Evolutionary conservation across 352 stramenopile species (phyloP).

Genomic region (Globisporangium echinulatum): DNA sequence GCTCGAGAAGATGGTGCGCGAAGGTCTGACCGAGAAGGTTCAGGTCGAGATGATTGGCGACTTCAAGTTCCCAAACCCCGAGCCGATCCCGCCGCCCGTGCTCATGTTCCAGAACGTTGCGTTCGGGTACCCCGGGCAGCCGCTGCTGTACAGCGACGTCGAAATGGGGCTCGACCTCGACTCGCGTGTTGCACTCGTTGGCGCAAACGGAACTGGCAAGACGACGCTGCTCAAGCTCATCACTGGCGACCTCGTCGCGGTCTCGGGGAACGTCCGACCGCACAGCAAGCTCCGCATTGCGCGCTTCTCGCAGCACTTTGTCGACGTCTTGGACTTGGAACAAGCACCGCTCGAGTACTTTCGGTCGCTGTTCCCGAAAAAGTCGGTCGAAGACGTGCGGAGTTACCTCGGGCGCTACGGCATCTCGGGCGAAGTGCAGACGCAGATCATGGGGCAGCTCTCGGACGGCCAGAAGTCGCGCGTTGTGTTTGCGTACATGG

Average conservation of each 20-base stretch:
- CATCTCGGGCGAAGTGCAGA: slow-evolving; percentile 94
- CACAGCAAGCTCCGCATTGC: slow-evolving; percentile 96
- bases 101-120: slow-evolving; percentile 96
- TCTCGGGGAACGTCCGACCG: slow-evolving; percentile 92
- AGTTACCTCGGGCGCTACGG: slow-evolving; percentile 96
- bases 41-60: slow-evolving; percentile 78
- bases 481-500: slow-evolving; percentile 98
- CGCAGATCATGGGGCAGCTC: slow-evolving; percentile 94
- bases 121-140: slow-evolving; percentile 93
- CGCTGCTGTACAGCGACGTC: slow-evolving; percentile 89
- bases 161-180: slow-evolving; percentile 97
- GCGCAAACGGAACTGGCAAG: slow-evolving; percentile 95
- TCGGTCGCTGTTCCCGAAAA: slow-evolving; percentile 88
- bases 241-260: slow-evolving; percentile 91
- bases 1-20: slow-evolving; percentile 97
- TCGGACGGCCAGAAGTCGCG: slow-evolving; percentile 96
- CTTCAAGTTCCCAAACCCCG: slow-evolving; percentile 97
- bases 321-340: slow-evolving; percentile 95
- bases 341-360: slow-evolving; percentile 97
- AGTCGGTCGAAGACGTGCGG: slow-evolving; percentile 92
- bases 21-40: slow-evolving; percentile 93
- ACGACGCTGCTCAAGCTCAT: slow-evolving; percentile 98
- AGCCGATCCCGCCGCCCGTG: slow-evolving; percentile 92
- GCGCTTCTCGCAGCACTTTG: slow-evolving; percentile 98
- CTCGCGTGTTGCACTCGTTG: slow-evolving; percentile 95